Percentiles rank a stretch among this genome's conserved stretches.
phyloP scores from a whole-genome alignment of 2,329 filamentous ascomycete genomes.

The Neofusicoccum umdonicola region DNA sequence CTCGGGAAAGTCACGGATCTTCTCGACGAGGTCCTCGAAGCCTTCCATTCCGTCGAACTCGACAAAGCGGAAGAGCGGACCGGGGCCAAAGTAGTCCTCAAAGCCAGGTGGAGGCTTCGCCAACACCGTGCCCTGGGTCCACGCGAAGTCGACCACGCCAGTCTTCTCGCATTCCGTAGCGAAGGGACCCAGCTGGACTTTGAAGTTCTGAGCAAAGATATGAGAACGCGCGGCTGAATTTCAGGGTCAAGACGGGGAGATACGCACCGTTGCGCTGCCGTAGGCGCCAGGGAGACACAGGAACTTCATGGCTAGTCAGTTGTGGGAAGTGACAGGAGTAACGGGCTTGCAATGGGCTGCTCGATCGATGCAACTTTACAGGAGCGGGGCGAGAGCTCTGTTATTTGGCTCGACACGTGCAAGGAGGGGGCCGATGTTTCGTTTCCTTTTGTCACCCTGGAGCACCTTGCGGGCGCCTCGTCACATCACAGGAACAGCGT shows the following conservation, averaged over 20 bases:
- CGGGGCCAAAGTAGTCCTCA: slow-evolving; percentile 57
- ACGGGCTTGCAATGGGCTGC: not conserved
- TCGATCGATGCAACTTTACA: not conserved
- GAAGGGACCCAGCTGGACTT: slow-evolving; percentile 53
- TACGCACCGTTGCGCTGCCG: slow-evolving; percentile 54
- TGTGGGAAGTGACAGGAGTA: slow-evolving; percentile 21
- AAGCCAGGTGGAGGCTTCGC: slow-evolving; percentile 54
- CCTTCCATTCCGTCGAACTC: slow-evolving; percentile 36
- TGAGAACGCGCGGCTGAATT: not conserved
- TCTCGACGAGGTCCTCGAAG: slow-evolving; percentile 49
- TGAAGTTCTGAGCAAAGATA: slow-evolving; percentile 49
- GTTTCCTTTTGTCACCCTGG: not conserved
- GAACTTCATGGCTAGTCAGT: slow-evolving; percentile 48
- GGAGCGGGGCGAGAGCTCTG: not conserved
- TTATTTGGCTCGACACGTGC: not conserved
- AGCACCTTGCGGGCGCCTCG: not conserved
- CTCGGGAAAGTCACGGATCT: slow-evolving; percentile 55
- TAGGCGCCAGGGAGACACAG: slow-evolving; percentile 59
- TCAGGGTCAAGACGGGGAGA: not conserved
- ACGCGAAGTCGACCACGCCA: slow-evolving; percentile 47
- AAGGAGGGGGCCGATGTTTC: not conserved
- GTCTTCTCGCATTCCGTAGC: slow-evolving; percentile 50
- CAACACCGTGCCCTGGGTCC: slow-evolving; percentile 47
- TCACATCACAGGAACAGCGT: not conserved
- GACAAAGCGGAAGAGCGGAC: slow-evolving; percentile 58